These are phyloP conservation scores for Aspergillus pseudoglaucus DNA, from an alignment of 2,329 filamentous ascomycete species.

Conservation along the genomic window DNA sequence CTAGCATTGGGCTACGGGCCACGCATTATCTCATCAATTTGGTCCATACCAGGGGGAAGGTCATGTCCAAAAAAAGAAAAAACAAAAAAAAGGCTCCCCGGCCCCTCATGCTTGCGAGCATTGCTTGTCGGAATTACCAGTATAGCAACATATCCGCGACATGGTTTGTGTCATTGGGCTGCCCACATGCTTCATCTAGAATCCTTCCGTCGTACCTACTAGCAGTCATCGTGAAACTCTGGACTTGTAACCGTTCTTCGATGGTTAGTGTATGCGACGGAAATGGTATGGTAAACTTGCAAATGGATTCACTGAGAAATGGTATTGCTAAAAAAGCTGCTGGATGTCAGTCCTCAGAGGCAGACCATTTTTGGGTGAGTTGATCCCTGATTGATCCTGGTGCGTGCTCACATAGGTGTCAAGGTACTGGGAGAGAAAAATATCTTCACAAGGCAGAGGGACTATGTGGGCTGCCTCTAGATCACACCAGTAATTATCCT, in stretches of 20 bases:
- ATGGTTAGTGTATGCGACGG: neutral
- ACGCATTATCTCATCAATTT: slow-evolving; percentile 5
- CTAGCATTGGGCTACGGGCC: slow-evolving; percentile 1
- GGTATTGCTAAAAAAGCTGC: slow-evolving; percentile 7
- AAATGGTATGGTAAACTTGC: slow-evolving; percentile 1
- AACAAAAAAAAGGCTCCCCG: slow-evolving; percentile 14
- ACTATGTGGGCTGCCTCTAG: slow-evolving; percentile 7
- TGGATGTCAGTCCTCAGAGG: slow-evolving; percentile 5
- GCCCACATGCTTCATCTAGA: slow-evolving; percentile 5
- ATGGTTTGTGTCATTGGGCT: slow-evolving; percentile 2
- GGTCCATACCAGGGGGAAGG: slow-evolving; percentile 14
- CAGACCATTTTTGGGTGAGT: slow-evolving; percentile 8
- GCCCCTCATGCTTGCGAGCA: slow-evolving; percentile 17
- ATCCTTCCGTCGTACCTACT: neutral
- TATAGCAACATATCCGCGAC: slow-evolving; percentile 8
- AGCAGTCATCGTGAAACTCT: neutral
- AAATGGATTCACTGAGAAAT: slow-evolving; percentile 10
- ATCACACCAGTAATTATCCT: slow-evolving; percentile 2
- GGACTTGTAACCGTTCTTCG: slow-evolving; percentile 1
- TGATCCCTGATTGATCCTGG: neutral
- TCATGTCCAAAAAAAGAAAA: slow-evolving; percentile 14
- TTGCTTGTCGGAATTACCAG: slow-evolving; percentile 16
- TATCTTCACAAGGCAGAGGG: neutral
- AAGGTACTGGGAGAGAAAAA: neutral
- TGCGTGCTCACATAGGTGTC: slow-evolving; percentile 2